Conservation (phyloP, 106 monocot species). For the Allium sativum region DNA sequence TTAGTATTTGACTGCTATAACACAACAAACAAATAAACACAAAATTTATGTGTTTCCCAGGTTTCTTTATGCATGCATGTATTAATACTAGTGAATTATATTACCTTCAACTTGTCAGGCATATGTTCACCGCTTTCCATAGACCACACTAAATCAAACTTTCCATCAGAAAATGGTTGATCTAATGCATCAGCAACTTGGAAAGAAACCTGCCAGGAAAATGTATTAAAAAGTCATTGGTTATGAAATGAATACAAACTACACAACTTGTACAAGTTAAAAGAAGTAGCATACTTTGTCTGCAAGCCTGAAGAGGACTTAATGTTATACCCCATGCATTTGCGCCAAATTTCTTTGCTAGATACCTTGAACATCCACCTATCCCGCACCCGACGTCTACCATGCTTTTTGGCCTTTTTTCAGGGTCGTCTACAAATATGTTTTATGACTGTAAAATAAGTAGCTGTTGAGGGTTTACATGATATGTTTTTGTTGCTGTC, state of each 20-base stretch:
- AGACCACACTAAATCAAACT: slow-evolving; percentile 84
- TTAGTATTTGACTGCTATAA: too few species aligned
- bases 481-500: too few species aligned
- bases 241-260: background rate
- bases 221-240: too few species aligned
- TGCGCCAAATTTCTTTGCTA: slow-evolving; percentile 68
- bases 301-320: slow-evolving; percentile 66
- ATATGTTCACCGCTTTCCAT: slow-evolving; percentile 93
- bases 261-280: background rate
- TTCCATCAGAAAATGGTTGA: slow-evolving; percentile 73
- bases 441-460: too few species aligned
- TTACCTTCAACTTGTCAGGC: slow-evolving; percentile 75
- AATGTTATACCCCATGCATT: slow-evolving; percentile 63
- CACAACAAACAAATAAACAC: too few species aligned
- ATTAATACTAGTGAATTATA: too few species aligned
- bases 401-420: slow-evolving; percentile 51
- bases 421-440: slow-evolving; percentile 34
- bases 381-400: slow-evolving; percentile 91
- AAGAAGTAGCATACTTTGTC: slow-evolving; percentile 23
- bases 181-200: slow-evolving; percentile 81
- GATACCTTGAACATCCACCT: slow-evolving; percentile 75
- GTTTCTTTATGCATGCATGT: too few species aligned
- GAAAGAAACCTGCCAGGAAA: slow-evolving; percentile 49
- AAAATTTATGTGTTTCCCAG: too few species aligned
- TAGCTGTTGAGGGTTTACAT: too few species aligned